These are phyloP conservation scores for Colletotrichum eleusines DNA, from an alignment of 2,329 filamentous ascomycete genomes.

Conservation along the genomic window DNA sequence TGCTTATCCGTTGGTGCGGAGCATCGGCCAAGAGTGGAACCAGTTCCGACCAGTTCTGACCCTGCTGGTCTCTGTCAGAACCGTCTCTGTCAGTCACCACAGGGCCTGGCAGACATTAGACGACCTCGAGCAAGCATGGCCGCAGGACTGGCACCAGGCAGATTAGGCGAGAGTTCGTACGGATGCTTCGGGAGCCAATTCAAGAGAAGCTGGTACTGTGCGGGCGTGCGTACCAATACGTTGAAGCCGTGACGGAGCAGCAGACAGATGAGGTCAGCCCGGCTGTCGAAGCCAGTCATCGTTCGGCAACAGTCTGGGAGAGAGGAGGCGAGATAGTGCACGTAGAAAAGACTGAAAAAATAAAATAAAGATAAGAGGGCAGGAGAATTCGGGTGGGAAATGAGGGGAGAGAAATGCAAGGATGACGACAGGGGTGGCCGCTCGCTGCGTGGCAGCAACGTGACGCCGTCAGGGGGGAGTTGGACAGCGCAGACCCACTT, in stretches of 20 bases:
- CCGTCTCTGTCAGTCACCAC: neutral
- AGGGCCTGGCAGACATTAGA: slow-evolving; percentile 4
- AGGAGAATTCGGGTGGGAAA: slow-evolving; percentile 22
- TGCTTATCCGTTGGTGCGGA: neutral
- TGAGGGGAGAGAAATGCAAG: slow-evolving; percentile 21
- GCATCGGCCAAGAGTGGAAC: neutral
- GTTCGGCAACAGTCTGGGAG: neutral
- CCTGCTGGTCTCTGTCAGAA: slow-evolving; percentile 17
- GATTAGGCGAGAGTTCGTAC: neutral
- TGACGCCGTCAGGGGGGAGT: slow-evolving; percentile 33
- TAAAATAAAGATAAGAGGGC: neutral
- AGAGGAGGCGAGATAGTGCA: neutral
- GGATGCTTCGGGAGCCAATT: neutral
- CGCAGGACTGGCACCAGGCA: neutral
- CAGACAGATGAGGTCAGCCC: neutral
- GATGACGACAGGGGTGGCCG: slow-evolving; percentile 22
- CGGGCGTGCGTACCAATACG: neutral
- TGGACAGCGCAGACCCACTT: slow-evolving; percentile 12
- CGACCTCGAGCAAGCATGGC: neutral
- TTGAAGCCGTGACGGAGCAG: too few relatives aligned
- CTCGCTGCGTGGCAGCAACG: slow-evolving; percentile 41
- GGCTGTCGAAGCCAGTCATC: neutral
- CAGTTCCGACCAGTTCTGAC: slow-evolving; percentile 16
- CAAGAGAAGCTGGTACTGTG: neutral
- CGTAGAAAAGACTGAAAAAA: neutral